Evolutionary conservation across 2,329 filamentous ascomycete genomes (phyloP).

Genomic region (Pseudophaeomoniella oleicola): DNA sequence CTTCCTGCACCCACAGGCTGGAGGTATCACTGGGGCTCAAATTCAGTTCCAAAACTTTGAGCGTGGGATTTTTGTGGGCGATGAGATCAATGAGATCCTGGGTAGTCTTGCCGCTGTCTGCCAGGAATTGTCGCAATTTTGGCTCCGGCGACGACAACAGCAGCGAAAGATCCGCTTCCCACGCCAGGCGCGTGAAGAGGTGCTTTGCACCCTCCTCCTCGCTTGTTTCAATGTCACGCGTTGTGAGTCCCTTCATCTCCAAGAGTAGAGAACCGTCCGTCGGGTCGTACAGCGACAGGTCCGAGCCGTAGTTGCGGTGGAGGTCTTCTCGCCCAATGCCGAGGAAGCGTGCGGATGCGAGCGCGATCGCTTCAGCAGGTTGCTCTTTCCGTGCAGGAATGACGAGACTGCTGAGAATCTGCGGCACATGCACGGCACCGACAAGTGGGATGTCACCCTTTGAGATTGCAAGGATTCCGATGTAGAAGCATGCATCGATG

Average conservation of each 20-base stretch:
- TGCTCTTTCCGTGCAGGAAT: constrained; percentile 5
- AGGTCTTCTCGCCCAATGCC: constrained; percentile 9
- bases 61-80: constrained; percentile 19
- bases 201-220: constrained; percentile 6
- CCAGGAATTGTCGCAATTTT: too few species aligned
- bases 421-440: constrained; percentile 8
- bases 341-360: constrained; percentile 5
- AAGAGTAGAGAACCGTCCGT: constrained; percentile 4
- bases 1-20: constrained; percentile 14
- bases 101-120: background rate
- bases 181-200: constrained; percentile 6
- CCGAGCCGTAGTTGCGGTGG: constrained; percentile 7
- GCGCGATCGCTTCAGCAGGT: constrained; percentile 2
- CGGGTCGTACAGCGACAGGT: constrained; percentile 6
- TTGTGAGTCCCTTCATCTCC: constrained; percentile 7
- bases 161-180: constrained; percentile 9
- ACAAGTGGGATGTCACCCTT: constrained; percentile 6
- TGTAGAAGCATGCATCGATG: constrained; percentile 14
- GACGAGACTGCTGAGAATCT: constrained; percentile 10
- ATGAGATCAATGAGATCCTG: constrained; percentile 18
- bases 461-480: constrained; percentile 7
- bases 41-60: constrained; percentile 20
- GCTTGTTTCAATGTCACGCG: constrained; percentile 9
- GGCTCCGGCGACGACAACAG: background rate
- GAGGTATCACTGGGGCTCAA: constrained; percentile 11